Evolutionary conservation across 139 green algal species (phyloP).

Genomic region (Chlamydomonas incerta): DNA sequence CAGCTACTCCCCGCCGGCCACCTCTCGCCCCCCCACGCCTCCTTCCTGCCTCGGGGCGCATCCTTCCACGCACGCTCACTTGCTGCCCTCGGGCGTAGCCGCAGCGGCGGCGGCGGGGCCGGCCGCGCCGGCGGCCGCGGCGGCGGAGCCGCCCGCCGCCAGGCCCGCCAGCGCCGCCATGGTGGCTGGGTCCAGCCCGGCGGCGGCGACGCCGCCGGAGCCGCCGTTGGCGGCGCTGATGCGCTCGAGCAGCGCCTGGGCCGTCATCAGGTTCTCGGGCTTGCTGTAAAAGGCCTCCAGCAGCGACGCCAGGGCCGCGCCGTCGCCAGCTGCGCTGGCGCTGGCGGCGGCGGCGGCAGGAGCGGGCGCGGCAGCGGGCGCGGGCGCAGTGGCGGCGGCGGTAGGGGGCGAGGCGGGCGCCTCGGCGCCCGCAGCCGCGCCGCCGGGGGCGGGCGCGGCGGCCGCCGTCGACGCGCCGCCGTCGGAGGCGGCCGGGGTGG

Average conservation of each 20-base stretch:
- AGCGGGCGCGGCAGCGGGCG: not conserved
- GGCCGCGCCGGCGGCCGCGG: not conserved
- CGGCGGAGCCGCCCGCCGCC: not conserved
- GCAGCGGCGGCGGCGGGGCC: not conserved
- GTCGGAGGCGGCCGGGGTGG: not conserved
- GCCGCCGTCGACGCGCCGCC: not conserved
- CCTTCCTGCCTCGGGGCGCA: too few species aligned
- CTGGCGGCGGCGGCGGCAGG: not conserved
- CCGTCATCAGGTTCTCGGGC: conserved; percentile 11
- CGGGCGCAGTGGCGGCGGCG: too few species aligned
- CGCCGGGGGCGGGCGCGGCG: not conserved
- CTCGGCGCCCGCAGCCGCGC: too few species aligned
- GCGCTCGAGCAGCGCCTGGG: conserved; percentile 17
- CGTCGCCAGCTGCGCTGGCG: not conserved
- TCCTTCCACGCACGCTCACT: too few species aligned
- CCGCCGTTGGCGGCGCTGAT: not conserved
- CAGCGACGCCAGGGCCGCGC: conserved; percentile 10
- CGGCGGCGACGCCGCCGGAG: not conserved
- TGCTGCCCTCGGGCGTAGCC: not conserved
- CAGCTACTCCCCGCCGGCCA: too few species aligned
- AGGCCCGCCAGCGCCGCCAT: conserved; percentile 9
- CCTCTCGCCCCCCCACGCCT: too few species aligned
- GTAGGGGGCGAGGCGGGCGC: too few species aligned
- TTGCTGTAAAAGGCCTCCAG: conserved; percentile 28
- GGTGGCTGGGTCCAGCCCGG: not conserved